Evolutionary conservation across 495 filamentous ascomycete genomes (phyloP), one percentile per base, ranked within the genome.

Genomic region (Penicillium nucicola): DNA sequence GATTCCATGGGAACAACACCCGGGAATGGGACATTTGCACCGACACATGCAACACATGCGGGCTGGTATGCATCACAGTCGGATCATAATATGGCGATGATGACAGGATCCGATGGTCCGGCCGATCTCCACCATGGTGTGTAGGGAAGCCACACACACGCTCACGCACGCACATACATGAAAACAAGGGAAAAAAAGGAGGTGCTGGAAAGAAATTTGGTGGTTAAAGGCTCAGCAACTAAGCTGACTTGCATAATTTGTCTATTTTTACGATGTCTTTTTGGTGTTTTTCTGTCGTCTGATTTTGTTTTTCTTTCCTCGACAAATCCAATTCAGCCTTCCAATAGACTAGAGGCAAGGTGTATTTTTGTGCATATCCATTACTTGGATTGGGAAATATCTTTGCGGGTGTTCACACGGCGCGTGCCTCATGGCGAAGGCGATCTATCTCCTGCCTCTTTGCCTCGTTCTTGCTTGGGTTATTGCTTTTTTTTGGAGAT

Each of bases 51-150:
- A 1, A 8, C 25, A 28, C 25, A 28, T 28, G 25, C 60, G 37
- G 65, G 53, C 14, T 65, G 62, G 64, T 45, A 55, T 52, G 49
- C 39, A 4, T 20, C 35, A 14, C 14, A 2, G 15, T 31, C 30
- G 3, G 37, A 25, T n/a, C 28, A 41, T 50, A 46, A 58, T 55
- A 50, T 53, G 50, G 58, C 53, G 35, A 36, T 53, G 39, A 42
- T 46, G 45, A 44, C 52, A 23, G 50, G 50, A 9, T 33, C 58
- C 15, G 58, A 58, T 15, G 55, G 34, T 34, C 52, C 52, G 33
- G 50, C 45, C 14, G 59, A 61, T 57, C 52, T 62, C 44, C 61
- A 54, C 15, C 45, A 55, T 42, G 56, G 57, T 23, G 25, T 60
- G 52, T 66, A 53, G 32, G 14, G 15, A 41, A 10, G 14, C 1